A percentile compares a stretch with the other conserved stretches of the same genome.
Evolutionary conservation across 1,284 basidiomycete species (phyloP).

Genomic region (Irpex sp.): DNA sequence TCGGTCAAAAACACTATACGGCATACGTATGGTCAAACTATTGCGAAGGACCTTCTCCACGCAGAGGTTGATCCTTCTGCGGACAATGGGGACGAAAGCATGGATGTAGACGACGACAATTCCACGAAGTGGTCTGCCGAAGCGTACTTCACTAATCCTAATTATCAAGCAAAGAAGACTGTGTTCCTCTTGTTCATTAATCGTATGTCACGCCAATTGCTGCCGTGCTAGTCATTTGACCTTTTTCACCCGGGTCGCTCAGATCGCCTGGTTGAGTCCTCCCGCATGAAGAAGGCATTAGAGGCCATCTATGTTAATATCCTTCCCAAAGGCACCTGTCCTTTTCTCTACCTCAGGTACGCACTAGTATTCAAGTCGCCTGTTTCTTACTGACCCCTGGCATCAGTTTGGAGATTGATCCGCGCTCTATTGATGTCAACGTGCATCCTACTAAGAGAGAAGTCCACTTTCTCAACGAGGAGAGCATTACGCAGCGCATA

Average conservation of each 20-base stretch:
- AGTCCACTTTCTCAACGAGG: slow-evolving; percentile 94
- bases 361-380: not conserved
- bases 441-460: slow-evolving; percentile 98
- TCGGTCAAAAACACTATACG: slow-evolving; percentile 74
- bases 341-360: slow-evolving; percentile 92
- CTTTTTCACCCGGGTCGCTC: not conserved
- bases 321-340: slow-evolving; percentile 88
- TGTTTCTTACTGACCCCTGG: not conserved
- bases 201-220: slow-evolving; percentile 49
- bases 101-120: slow-evolving; percentile 27
- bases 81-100: slow-evolving; percentile 25
- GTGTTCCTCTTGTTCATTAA: slow-evolving; percentile 96
- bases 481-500: slow-evolving; percentile 80
- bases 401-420: slow-evolving; percentile 76
- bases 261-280: slow-evolving; percentile 95
- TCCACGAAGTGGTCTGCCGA: slow-evolving; percentile 58
- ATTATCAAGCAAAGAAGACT: slow-evolving; percentile 86
- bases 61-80: slow-evolving; percentile 39
- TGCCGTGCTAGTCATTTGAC: slow-evolving; percentile 1
- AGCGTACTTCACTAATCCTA: slow-evolving; percentile 83
- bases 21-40: slow-evolving; percentile 76
- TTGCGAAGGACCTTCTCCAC: slow-evolving; percentile 81
- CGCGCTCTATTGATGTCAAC: slow-evolving; percentile 92
- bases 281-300: slow-evolving; percentile 82
- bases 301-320: slow-evolving; percentile 85